Percentiles rank a stretch among this genome's conserved stretches.
Conservation (phyloP, 2,329 filamentous ascomycete genomes). For the Neopestalotiopsis rosae region DNA sequence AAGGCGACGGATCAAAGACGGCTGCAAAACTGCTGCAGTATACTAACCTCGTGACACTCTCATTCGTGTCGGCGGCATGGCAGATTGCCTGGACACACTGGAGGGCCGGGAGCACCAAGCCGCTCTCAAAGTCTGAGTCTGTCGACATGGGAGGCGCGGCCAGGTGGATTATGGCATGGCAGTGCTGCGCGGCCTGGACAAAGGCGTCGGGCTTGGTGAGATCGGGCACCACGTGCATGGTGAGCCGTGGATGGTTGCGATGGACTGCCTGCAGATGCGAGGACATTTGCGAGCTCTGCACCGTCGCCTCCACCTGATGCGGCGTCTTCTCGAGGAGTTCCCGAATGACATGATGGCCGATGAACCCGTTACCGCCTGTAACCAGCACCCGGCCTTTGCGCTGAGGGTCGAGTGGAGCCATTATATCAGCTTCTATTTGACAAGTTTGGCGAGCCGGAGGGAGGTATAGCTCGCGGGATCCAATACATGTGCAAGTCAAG, state of each 20-base stretch:
- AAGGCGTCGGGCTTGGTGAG: conserved; percentile 8
- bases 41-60: conserved; percentile 41
- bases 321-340: conserved; percentile 6
- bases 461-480: no score
- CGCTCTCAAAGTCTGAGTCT: conserved; percentile 37
- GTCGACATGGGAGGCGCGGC: not conserved
- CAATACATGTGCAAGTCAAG: no score
- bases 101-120: conserved; percentile 50
- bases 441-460: no score
- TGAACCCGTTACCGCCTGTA: conserved; percentile 14
- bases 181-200: not conserved
- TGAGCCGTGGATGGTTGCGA: not conserved
- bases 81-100: conserved; percentile 47
- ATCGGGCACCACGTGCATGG: conserved; percentile 8
- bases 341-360: conserved; percentile 13
- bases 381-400: conserved; percentile 10
- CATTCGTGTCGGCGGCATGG: conserved; percentile 37
- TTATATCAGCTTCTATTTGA: not conserved
- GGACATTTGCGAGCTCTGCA: not conserved
- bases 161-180: conserved; percentile 14
- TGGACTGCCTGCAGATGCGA: conserved; percentile 1
- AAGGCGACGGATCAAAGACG: conserved; percentile 59
- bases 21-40: conserved; percentile 74
- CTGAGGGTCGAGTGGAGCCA: conserved; percentile 7
- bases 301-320: conserved; percentile 8